Evolutionary conservation across 805 yeast species (phyloP).

Genomic region (Limtongia smithiae): DNA sequence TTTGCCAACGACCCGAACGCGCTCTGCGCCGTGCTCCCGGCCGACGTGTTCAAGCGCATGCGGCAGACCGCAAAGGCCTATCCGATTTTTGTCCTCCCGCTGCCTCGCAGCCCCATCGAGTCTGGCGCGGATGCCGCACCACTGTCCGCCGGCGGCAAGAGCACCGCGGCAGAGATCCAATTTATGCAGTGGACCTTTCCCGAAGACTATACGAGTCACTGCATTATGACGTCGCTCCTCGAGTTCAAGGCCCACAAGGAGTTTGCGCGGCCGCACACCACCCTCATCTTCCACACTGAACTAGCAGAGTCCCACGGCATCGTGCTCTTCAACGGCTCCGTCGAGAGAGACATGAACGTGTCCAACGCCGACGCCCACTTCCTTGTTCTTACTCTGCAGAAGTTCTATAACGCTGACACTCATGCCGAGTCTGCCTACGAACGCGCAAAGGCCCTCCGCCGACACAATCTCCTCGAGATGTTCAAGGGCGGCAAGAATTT

Average conservation of each 20-base stretch:
- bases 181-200: conserved; percentile 92
- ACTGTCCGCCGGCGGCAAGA: conserved; percentile 35
- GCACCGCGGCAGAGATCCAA: conserved; percentile 74
- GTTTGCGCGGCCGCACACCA: conserved; percentile 92
- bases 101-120: too few relatives aligned
- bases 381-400: conserved; percentile 67
- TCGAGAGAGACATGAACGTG: conserved; percentile 64
- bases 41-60: conserved; percentile 58
- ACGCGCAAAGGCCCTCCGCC: conserved; percentile 47
- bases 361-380: conserved; percentile 72
- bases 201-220: conserved; percentile 78
- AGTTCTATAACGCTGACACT: conserved; percentile 53
- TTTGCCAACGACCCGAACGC: conserved; percentile 59
- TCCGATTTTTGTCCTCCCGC: conserved; percentile 85
- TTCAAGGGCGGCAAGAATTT: conserved; percentile 74
- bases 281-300: conserved; percentile 82
- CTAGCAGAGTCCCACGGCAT: conserved; percentile 54
- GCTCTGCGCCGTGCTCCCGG: conserved; percentile 61
- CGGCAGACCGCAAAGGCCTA: conserved; percentile 62
- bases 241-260: conserved; percentile 89
- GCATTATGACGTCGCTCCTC: conserved; percentile 84
- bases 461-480: conserved; percentile 50
- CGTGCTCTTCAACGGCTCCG: conserved; percentile 80
- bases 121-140: conserved; percentile 36
- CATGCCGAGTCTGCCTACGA: conserved; percentile 48